These are phyloP conservation scores for Coprinellus micaceus DNA, from an alignment of 768 basidiomycete genomes.

Conservation along the genomic window DNA sequence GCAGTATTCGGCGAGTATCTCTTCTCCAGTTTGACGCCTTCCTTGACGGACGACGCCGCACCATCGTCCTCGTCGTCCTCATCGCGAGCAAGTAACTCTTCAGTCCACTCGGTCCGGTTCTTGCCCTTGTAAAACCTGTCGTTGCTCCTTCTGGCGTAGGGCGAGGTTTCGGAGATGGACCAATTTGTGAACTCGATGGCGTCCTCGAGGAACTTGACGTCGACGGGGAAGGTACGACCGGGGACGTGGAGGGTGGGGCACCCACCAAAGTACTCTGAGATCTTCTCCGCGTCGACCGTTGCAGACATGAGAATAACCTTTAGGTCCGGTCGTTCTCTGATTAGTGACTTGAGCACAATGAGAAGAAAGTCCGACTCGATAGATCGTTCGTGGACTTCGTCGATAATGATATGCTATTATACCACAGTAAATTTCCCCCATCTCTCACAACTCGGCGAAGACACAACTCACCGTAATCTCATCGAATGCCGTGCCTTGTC, in stretches of 20 bases:
- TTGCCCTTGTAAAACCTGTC: constrained; percentile 65
- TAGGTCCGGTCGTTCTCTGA: constrained; percentile 74
- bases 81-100: constrained; percentile 49
- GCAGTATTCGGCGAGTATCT: constrained; percentile 77
- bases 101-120: constrained; percentile 71
- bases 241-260: constrained; percentile 85
- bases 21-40: constrained; percentile 59
- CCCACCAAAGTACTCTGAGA: constrained; percentile 84
- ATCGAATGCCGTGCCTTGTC: constrained; percentile 80
- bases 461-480: constrained; percentile 74
- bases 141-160: constrained; percentile 72
- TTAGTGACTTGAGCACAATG: constrained; percentile 83
- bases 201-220: constrained; percentile 83
- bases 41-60: constrained; percentile 27
- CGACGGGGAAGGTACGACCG: constrained; percentile 92
- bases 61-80: constrained; percentile 68
- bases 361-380: constrained; percentile 97
- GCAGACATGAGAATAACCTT: constrained; percentile 97
- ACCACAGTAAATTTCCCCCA: constrained; percentile 1
- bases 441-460: neutral
- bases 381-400: constrained; percentile 95
- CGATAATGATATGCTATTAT: constrained; percentile 94
- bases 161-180: constrained; percentile 76
- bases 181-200: constrained; percentile 79
- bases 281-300: constrained; percentile 87